phyloP scores from a whole-genome alignment of 2,329 filamentous ascomycete genomes.

The Fusarium brachygibbosum region DNA sequence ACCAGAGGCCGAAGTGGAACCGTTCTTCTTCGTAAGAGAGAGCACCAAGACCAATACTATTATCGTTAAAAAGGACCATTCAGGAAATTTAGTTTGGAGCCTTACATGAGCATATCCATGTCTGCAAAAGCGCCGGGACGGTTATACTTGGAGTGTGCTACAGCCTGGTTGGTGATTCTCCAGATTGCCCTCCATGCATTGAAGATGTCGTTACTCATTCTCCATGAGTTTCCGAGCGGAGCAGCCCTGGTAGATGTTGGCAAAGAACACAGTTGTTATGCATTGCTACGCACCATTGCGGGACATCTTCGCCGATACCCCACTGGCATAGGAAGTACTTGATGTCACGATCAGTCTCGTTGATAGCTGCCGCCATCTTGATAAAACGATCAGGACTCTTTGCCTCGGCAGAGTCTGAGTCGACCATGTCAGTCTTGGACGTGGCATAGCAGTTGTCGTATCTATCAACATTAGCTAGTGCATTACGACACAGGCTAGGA shows the following conservation, averaged over 20 bases:
- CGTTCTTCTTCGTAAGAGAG: constrained; percentile 62
- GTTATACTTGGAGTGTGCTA: constrained; percentile 61
- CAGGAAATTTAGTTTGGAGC: fast-evolving
- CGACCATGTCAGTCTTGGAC: constrained; percentile 59
- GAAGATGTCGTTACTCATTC: constrained; percentile 68
- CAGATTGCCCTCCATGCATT: constrained; percentile 65
- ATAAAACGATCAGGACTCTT: constrained; percentile 59
- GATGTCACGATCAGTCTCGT: constrained; percentile 57
- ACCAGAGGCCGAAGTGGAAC: constrained; percentile 67
- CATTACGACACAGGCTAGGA: not conserved
- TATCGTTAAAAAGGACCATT: not conserved
- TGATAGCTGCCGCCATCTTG: constrained; percentile 61
- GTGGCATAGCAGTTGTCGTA: constrained; percentile 66
- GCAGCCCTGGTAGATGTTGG: constrained; percentile 53
- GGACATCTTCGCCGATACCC: constrained; percentile 63
- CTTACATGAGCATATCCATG: constrained; percentile 65
- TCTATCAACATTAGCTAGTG: constrained; percentile 30
- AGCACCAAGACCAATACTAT: constrained; percentile 61
- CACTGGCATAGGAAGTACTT: constrained; percentile 67
- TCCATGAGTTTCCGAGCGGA: constrained; percentile 61
- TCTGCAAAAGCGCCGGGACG: constrained; percentile 63
- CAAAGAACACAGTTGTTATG: fast-evolving
- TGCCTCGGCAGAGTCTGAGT: constrained; percentile 56
- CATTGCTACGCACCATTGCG: constrained; percentile 54
- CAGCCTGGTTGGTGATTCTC: constrained; percentile 65